Base-by-base conservation (phyloP, 169 alveolate species). In the Cryptosporidium bovis region DNA sequence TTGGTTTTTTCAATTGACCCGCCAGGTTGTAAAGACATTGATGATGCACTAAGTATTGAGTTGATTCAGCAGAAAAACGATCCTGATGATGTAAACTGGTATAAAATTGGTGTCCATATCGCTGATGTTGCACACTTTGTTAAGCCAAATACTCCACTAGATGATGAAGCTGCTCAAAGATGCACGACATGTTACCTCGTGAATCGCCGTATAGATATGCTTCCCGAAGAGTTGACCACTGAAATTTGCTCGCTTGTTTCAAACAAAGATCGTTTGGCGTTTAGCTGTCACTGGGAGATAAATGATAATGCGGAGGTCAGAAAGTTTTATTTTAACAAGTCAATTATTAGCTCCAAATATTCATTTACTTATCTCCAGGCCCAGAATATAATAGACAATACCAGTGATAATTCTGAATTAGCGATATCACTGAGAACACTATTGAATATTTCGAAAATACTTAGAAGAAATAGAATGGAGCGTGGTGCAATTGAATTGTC, bases 71-170 rank as follows among this genome's bases (percentile, higher is more conserved):
- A n/a, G 7, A 34, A 62, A 27, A 15, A 62, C 18, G 33, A 56
- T 66, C 90, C 83, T 94, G 95, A 8, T 83, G 93, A 50, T 91
- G 71, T 69, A 58, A 94, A 91, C 66, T 66, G 89, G 82, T 95
- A 91, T 40, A 93, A 93, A 91, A 94, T 98, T 8, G 99, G 99
- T 18, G 99, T 99, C 12, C 99, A 99, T 90, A 99, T 99, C 53
- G 99, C 99, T 2, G 99, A 99, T 91, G 99, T 99, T 6, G 95
- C 99, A 50, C 97, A 98, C 90, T 99, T 97, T 91, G 99, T 99
- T 2, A 94, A 93, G 66, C 97, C 99, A 18, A 98, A 95, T 40
- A 94, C 98, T 18, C 95, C 97, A 58, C 93, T 99, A 4, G 99
- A 99, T 94, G 93, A 92, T 64, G 99, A 98, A 92, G 99, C 99